Conservation (phyloP, 768 basidiomycete genomes). For the Boletus edulis region DNA sequence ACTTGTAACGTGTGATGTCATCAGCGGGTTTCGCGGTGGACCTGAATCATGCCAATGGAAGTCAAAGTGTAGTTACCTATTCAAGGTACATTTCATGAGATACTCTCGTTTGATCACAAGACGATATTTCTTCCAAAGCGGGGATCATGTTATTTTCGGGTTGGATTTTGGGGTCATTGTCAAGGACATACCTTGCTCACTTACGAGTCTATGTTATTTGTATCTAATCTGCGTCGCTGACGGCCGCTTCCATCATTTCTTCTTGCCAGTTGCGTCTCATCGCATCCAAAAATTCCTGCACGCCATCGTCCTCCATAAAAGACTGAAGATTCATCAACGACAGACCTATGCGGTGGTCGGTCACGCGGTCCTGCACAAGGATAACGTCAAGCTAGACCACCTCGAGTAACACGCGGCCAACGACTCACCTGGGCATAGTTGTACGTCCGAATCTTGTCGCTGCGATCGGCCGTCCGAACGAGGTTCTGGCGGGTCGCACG, state of each 20-base stretch:
- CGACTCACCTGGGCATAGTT: conserved; percentile 77
- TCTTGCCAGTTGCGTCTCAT: conserved; percentile 57
- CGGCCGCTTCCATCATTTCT: conserved; percentile 51
- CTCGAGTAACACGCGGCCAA: background rate
- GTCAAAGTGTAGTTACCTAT: background rate
- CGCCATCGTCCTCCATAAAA: conserved; percentile 64
- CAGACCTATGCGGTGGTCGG: conserved; percentile 86
- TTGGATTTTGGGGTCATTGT: too few species aligned
- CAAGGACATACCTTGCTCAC: too few species aligned
- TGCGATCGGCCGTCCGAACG: conserved; percentile 79
- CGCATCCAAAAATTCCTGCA: conserved; percentile 56
- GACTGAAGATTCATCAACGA: conserved; percentile 65
- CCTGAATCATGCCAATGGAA: background rate
- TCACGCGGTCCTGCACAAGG: conserved; percentile 72
- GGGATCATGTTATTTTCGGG: too few species aligned
- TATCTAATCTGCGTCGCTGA: conserved; percentile 25
- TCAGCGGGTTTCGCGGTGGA: background rate
- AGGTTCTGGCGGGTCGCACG: conserved; percentile 70
- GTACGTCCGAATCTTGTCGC: conserved; percentile 95
- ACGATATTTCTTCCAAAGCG: too few species aligned
- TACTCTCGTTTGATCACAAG: background rate
- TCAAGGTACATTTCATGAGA: background rate
- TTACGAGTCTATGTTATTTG: background rate
- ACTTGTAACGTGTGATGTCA: background rate
- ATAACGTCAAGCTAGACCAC: background rate